Evolutionary conservation across 2,329 filamentous ascomycete species (phyloP).

Genomic region (Sporothrix pallida): DNA sequence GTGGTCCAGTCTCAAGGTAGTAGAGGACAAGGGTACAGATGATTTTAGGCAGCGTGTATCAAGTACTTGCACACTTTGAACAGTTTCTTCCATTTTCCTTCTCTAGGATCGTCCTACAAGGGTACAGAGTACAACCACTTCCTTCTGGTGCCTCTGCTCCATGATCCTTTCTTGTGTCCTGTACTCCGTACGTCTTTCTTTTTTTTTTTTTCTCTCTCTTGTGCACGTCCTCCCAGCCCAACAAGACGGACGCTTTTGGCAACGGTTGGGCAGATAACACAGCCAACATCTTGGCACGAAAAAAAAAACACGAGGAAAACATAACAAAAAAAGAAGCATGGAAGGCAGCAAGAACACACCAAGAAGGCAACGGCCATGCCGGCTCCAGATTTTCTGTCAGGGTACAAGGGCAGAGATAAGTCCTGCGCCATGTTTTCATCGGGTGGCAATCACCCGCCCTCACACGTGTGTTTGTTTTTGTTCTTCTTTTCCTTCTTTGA

Average conservation of each 20-base stretch:
- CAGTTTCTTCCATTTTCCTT: too few species aligned
- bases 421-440: neutral
- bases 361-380: conserved; percentile 1
- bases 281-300: neutral
- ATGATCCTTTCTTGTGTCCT: neutral
- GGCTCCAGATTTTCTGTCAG: neutral
- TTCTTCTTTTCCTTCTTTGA: neutral
- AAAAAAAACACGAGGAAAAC: neutral
- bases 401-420: conserved; percentile 5
- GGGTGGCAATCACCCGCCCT: conserved; percentile 6
- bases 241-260: neutral
- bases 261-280: neutral
- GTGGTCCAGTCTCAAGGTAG: neutral
- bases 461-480: neutral
- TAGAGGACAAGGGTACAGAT: neutral
- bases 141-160: too few species aligned
- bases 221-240: conserved; percentile 12
- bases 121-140: neutral
- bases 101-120: too few species aligned
- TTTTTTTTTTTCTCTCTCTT: neutral
- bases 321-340: too few species aligned
- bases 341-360: too few species aligned
- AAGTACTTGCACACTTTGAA: too few species aligned
- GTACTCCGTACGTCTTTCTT: neutral
- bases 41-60: neutral